These are phyloP conservation scores for Cryphonectria parasitica DNA, from an alignment of 2,329 filamentous ascomycete species.

Conservation along the genomic window DNA sequence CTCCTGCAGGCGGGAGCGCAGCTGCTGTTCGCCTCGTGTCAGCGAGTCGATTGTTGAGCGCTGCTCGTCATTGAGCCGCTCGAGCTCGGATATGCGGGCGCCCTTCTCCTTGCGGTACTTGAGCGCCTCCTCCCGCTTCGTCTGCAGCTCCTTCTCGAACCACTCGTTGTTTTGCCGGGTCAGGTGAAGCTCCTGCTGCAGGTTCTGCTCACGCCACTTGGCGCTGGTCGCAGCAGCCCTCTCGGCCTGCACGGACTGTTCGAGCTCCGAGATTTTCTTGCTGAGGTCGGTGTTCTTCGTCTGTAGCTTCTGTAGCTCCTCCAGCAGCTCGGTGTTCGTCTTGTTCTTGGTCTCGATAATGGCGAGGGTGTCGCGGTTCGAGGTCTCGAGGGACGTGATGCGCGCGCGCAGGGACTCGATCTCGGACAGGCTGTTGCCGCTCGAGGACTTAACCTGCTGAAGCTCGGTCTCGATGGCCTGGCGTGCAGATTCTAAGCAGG, in stretches of 20 bases:
- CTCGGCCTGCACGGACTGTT: slow-evolving; percentile 82
- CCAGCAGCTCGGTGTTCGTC: slow-evolving; percentile 81
- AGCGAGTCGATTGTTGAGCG: slow-evolving; percentile 76
- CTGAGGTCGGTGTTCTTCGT: slow-evolving; percentile 83
- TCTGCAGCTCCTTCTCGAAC: slow-evolving; percentile 89
- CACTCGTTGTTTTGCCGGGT: slow-evolving; percentile 91
- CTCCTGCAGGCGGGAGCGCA: slow-evolving; percentile 81
- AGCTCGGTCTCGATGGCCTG: slow-evolving; percentile 81
- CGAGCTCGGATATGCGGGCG: slow-evolving; percentile 82
- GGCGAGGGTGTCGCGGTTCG: slow-evolving; percentile 87
- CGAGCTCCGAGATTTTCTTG: slow-evolving; percentile 78
- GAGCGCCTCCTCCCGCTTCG: slow-evolving; percentile 82
- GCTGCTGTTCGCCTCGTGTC: slow-evolving; percentile 76
- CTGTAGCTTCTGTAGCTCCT: slow-evolving; percentile 87
- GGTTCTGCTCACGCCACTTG: slow-evolving; percentile 86
- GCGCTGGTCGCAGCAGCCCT: slow-evolving; percentile 79
- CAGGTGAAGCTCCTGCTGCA: slow-evolving; percentile 88
- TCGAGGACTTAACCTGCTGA: slow-evolving; percentile 74
- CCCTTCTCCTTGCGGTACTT: slow-evolving; percentile 96
- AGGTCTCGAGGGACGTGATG: slow-evolving; percentile 84
- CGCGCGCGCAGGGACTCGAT: slow-evolving; percentile 78
- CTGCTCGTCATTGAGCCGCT: slow-evolving; percentile 86
- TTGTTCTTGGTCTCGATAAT: slow-evolving; percentile 88
- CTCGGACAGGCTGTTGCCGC: slow-evolving; percentile 74
- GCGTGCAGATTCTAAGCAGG: slow-evolving; percentile 69